Percentiles rank a stretch among this genome's conserved stretches.
phyloP scores from a whole-genome alignment of 139 green algal genomes.

The Mychonastes homosphaera region DNA sequence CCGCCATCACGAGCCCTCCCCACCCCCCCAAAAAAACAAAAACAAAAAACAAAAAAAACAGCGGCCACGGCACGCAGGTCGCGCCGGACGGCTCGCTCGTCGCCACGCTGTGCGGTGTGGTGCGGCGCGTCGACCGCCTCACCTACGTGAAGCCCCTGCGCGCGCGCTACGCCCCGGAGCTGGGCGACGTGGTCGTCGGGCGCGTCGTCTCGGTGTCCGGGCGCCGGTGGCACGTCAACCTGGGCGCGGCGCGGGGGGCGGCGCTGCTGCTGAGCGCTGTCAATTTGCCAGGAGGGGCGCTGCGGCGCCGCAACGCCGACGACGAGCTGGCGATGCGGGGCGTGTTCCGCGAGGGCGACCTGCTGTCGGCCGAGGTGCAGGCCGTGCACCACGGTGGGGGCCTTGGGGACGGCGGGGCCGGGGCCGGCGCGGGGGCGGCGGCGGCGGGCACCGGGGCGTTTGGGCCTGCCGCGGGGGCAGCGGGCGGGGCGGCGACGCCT shows the following conservation, averaged over 20 bases:
- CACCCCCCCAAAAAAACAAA: too few relatives aligned
- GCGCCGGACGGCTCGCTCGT: conserved; percentile 48
- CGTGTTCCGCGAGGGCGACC: conserved; percentile 69
- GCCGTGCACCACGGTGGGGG: conserved; percentile 56
- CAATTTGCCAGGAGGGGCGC: conserved; percentile 67
- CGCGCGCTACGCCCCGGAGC: conserved; percentile 55
- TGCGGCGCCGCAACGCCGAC: conserved; percentile 69
- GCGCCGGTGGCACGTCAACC: conserved; percentile 74
- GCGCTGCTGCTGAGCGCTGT: conserved; percentile 74
- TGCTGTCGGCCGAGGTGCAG: conserved; percentile 85
- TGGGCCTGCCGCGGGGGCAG: too few relatives aligned
- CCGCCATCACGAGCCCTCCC: too few relatives aligned
- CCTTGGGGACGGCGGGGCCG: conserved; percentile 26
- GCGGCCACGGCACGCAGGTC: conserved; percentile 67
- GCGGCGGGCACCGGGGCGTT: too few relatives aligned
- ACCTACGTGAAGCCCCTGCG: conserved; percentile 61
- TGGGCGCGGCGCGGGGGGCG: conserved; percentile 53
- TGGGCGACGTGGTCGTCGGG: conserved; percentile 76
- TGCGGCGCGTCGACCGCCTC: conserved; percentile 74
- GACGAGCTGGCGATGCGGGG: conserved; percentile 83
- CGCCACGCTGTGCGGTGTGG: conserved; percentile 59
- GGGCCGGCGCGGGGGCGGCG: too few relatives aligned
- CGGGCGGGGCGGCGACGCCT: too few relatives aligned
- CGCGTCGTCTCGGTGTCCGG: conserved; percentile 56
- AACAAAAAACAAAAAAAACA: too few relatives aligned